Base-by-base conservation (phyloP, 2,329 filamentous ascomycete genomes). In the Helotiales sp. region DNA sequence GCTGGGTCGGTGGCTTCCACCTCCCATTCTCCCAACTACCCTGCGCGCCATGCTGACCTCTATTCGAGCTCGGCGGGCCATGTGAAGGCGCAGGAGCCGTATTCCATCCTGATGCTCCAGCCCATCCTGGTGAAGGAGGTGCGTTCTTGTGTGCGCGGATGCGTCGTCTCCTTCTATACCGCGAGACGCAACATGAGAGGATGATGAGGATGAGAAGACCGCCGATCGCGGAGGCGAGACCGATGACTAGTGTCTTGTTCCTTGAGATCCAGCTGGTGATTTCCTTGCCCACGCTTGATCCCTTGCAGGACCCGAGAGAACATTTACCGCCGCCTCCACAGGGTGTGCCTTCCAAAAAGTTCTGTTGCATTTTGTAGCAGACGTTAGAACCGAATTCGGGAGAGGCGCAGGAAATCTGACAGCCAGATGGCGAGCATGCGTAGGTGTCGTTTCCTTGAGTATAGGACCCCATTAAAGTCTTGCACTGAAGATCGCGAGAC, bases 331-430 rank as follows among this genome's bases (percentile, higher is more conserved):
- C 92, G 20, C 91, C 91, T 61, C 88, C 85, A 77, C 96, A 99
- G 1, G 86, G 82, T 0, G 96, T 98, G 20, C 96, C 96, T 77
- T 99, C 96, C 32, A 98, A 83, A 80, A 97, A 98, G 80, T 96
- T 96, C 77, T 97, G 93, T 77, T 92, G 90, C 81, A 96, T 87
- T 24, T 86, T 86, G 68, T 91, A 89, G 79, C 93, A 97, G 7
- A 85, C 83, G 66, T 87, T 86, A 6, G 82, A 70, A 7, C 87
- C 87, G 66, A 94, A 89, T 65, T 87, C 82, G 4, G 92, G 88
- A 26, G 90, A 91, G 11, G 77, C 76, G 79, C 96, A 99, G 58
- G 89, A 89, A 60, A 98, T 82, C 70, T 86, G 84, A 80, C 96
- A 99, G 59, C 88, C 89, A 40, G 85, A 84, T 63, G 82, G 83